These are phyloP conservation scores for Salicornia ramosissima DNA, from an alignment of 148 eudicot genomes.

Conservation along the genomic window DNA sequence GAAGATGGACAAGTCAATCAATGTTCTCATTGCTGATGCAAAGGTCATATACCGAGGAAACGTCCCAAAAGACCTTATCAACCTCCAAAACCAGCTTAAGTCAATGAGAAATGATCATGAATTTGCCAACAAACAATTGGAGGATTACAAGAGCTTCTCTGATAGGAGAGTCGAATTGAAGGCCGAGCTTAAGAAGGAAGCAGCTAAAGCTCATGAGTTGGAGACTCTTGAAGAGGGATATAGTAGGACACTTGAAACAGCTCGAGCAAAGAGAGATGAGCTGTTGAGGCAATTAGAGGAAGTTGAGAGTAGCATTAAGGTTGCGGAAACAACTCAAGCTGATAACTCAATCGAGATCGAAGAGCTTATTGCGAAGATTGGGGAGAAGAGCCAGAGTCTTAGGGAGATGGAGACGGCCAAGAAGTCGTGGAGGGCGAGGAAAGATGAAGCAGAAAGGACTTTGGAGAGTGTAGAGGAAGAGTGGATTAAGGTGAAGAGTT, in stretches of 20 bases:
- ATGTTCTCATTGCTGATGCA: constrained; percentile 23
- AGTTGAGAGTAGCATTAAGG: constrained; percentile 29
- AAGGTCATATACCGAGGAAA: constrained; percentile 8
- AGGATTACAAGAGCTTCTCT: constrained; percentile 19
- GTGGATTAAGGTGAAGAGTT: constrained; percentile 28
- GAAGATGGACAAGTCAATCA: constrained; percentile 29
- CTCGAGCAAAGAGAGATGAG: constrained; percentile 31
- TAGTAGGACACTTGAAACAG: constrained; percentile 14
- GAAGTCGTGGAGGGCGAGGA: constrained; percentile 21
- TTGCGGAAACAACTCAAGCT: constrained; percentile 21
- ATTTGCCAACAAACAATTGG: constrained; percentile 22
- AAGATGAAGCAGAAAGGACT: constrained; percentile 26
- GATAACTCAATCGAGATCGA: constrained; percentile 30
- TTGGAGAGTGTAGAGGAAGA: constrained; percentile 33
- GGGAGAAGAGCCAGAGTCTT: constrained; percentile 28
- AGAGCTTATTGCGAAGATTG: constrained; percentile 26
- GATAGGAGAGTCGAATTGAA: constrained; percentile 21
- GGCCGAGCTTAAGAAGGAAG: constrained; percentile 29
- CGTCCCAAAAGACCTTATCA: neutral
- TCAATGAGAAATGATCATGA: constrained; percentile 25
- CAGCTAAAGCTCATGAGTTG: constrained; percentile 35
- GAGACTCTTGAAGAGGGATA: constrained; percentile 33
- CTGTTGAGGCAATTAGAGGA: constrained; percentile 33
- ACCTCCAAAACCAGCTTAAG: constrained; percentile 18
- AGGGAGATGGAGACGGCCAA: constrained; percentile 35